phyloP scores from a whole-genome alignment of 2,329 filamentous ascomycete species.

The Aspergillus sp. region DNA sequence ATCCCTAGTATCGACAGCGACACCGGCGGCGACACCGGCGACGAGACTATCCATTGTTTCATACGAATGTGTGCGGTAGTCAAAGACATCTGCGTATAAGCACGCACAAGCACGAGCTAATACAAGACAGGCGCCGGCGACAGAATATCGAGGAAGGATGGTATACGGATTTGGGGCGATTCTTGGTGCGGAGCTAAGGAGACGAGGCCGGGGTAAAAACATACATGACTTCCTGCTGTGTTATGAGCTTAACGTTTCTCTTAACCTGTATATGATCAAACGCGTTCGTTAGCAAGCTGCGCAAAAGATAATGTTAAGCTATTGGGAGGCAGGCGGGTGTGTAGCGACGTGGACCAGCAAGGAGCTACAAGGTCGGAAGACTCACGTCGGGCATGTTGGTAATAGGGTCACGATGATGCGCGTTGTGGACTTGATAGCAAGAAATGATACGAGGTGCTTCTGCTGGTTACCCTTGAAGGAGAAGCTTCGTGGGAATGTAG shows the following conservation, averaged over 20 bases:
- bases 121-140: not conserved
- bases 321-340: slow-evolving; percentile 6
- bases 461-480: slow-evolving; percentile 1
- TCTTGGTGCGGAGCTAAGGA: slow-evolving; percentile 8
- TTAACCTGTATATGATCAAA: slow-evolving; percentile 57
- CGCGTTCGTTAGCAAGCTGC: slow-evolving; percentile 23
- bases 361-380: slow-evolving; percentile 6
- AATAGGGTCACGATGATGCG: not conserved
- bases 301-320: slow-evolving; percentile 10
- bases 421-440: slow-evolving; percentile 5
- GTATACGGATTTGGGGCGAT: not conserved
- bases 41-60: not conserved
- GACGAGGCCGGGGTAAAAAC: slow-evolving; percentile 35
- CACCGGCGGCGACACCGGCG: not conserved
- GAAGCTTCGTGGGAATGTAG: slow-evolving; percentile 1
- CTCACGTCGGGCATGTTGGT: slow-evolving; percentile 39
- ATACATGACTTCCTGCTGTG: slow-evolving; percentile 86
- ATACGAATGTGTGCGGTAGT: not conserved
- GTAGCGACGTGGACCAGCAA: not conserved
- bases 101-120: not conserved
- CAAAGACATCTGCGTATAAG: not conserved
- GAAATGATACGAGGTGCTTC: not conserved
- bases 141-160: slow-evolving; percentile 6
- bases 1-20: not conserved
- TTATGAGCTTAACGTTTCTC: slow-evolving; percentile 88